These are phyloP conservation scores for Malbranchea cinnamomea DNA, from an alignment of 2,329 filamentous ascomycete species.

Conservation along the genomic window DNA sequence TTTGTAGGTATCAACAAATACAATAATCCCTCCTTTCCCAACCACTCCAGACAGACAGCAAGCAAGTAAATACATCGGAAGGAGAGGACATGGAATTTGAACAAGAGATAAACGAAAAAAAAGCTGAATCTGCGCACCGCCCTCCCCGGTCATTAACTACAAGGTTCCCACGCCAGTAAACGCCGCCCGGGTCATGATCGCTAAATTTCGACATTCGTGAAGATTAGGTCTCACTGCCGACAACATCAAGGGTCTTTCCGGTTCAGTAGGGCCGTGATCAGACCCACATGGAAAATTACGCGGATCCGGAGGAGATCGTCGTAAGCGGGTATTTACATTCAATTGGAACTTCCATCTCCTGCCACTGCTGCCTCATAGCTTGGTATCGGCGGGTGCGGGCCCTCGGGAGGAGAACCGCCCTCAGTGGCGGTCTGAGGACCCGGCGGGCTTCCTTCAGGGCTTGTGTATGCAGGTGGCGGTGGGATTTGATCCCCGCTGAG, in stretches of 20 bases:
- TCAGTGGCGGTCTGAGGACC: constrained; percentile 4
- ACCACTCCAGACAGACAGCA: too few species aligned
- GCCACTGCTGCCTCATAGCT: constrained; percentile 64
- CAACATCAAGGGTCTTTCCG: constrained; percentile 2
- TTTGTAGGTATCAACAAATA: too few species aligned
- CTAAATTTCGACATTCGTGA: constrained; percentile 12
- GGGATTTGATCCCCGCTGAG: constrained; percentile 28
- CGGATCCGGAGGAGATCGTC: too few species aligned
- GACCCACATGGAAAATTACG: constrained; percentile 1
- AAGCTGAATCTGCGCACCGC: too few species aligned
- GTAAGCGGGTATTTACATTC: background rate
- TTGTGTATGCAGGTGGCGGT: constrained; percentile 58
- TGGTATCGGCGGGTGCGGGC: constrained; percentile 55
- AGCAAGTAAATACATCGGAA: too few species aligned
- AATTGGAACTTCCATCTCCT: constrained; percentile 6
- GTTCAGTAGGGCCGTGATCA: constrained; percentile 1
- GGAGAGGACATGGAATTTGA: too few species aligned
- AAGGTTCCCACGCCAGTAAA: too few species aligned
- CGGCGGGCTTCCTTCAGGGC: constrained; percentile 32
- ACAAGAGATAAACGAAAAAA: constrained; percentile 3
- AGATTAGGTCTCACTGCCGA: constrained; percentile 1
- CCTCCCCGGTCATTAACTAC: too few species aligned
- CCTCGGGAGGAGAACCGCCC: constrained; percentile 13
- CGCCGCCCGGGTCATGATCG: constrained; percentile 14
- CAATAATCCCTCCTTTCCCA: too few species aligned